Conservation (phyloP, 1,284 basidiomycete species). For the Volvariella volvacea region DNA sequence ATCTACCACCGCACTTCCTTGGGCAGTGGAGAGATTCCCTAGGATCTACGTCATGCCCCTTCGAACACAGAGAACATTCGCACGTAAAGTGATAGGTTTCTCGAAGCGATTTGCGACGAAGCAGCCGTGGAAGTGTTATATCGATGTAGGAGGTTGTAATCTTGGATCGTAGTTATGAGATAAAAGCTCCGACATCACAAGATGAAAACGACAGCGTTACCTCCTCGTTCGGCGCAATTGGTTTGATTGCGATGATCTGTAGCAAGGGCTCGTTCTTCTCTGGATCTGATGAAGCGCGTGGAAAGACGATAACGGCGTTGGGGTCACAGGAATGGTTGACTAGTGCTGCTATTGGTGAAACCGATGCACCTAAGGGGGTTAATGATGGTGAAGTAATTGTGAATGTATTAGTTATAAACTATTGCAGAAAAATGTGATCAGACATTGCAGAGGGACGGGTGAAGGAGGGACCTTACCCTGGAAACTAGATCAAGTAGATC, state of each 20-base stretch:
- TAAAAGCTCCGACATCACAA: conserved; percentile 1
- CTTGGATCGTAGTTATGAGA: conserved; percentile 23
- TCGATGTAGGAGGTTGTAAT: conserved; percentile 81
- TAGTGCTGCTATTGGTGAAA: conserved; percentile 75
- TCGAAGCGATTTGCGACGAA: conserved; percentile 52
- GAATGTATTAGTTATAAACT: conserved; percentile 89
- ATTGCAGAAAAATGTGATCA: background rate
- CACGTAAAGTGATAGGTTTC: conserved; percentile 84
- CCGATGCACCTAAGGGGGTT: conserved; percentile 72
- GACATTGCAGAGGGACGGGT: background rate
- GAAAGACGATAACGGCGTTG: conserved; percentile 88
- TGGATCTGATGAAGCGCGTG: conserved; percentile 34
- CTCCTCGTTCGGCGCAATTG: conserved; percentile 65
- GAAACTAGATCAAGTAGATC: conserved; percentile 70
- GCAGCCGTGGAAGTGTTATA: conserved; percentile 55
- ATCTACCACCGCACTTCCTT: conserved; percentile 54
- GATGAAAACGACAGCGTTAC: conserved; percentile 29
- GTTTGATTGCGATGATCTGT: conserved; percentile 64
- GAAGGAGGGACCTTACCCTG: conserved; percentile 36
- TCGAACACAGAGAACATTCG: conserved; percentile 54
- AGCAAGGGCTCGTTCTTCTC: conserved; percentile 51
- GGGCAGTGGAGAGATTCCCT: conserved; percentile 67
- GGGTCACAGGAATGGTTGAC: conserved; percentile 91
- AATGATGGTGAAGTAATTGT: conserved; percentile 74
- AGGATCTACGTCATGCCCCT: conserved; percentile 42